Conservation (phyloP, 2,329 filamentous ascomycete species). For the Alternaria ventricosa region DNA sequence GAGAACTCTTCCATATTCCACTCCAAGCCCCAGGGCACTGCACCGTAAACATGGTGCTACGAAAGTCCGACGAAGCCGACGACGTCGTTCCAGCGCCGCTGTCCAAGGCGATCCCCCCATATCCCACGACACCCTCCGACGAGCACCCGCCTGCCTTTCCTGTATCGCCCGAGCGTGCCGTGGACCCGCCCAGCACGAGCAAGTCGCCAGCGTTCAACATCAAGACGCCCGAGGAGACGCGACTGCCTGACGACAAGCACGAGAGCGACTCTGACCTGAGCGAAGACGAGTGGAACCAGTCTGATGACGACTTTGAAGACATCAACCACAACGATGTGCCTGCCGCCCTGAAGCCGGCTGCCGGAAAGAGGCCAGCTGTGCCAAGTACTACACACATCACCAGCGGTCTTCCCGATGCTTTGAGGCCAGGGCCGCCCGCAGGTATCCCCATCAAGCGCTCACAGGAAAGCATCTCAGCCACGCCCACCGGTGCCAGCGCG, state of each 20-base stretch:
- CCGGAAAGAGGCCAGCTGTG: conserved; percentile 34
- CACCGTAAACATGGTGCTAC: conserved; percentile 52
- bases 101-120: conserved; percentile 52
- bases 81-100: conserved; percentile 51
- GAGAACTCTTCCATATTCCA: neutral
- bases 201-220: conserved; percentile 51
- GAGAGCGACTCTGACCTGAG: conserved; percentile 40
- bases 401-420: conserved; percentile 34
- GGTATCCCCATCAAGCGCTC: conserved; percentile 41
- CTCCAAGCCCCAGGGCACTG: neutral
- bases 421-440: conserved; percentile 41
- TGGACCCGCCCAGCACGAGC: conserved; percentile 45
- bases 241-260: conserved; percentile 27
- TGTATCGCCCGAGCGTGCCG: conserved; percentile 20
- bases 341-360: conserved; percentile 44
- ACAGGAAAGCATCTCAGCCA: conserved; percentile 35
- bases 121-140: conserved; percentile 52
- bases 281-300: conserved; percentile 44
- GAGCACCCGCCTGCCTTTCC: conserved; percentile 37
- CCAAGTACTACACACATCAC: conserved; percentile 13
- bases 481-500: conserved; percentile 37
- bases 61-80: conserved; percentile 48
- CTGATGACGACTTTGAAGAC: conserved; percentile 45
- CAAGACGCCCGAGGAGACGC: conserved; percentile 36
- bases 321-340: conserved; percentile 41